Evolutionary conservation across 1,284 basidiomycete genomes (phyloP), one percentile per base, ranked within the genome.

Genomic region (Cerioporus squamosus): DNA sequence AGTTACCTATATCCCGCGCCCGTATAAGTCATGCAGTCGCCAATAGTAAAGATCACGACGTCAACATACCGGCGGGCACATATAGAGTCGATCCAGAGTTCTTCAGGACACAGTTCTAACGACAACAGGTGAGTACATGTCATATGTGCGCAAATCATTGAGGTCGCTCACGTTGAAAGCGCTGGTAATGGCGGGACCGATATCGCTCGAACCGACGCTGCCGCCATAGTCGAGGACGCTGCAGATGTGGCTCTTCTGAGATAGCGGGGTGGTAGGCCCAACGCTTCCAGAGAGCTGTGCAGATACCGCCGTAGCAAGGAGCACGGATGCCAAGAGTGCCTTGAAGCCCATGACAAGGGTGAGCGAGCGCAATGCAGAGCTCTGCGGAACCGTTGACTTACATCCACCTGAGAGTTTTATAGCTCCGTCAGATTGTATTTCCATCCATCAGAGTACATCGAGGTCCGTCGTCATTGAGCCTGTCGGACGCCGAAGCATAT

Each of bases 141-240:
- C 8, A 24, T 10, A 5, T n/a, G 17, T 18, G 8, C 40, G 6
- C 14, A 17, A 43, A 15, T n/a, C 1, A 36, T 36, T 36, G 5
- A 36, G 33, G 3, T 36, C 1, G 45, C 60, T 10, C 39, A 66
- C 63, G 26, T 59, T 70, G 65, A 72, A 75, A 10, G 74, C 71
- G 51, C 49, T 67, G 5, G 62, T 59, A 44, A 75, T 75, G 1
- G 74, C 73, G 44, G 74, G 74, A 0, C 74, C 74, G 46, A 74
- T 74, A 49, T 75, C 73, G 52, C 60, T 66, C 31, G 71, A 72
- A 20, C 73, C 73, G 42, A 73, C 57, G 10, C 50, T 51, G 1
- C 73, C 73, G 0, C 73, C 73, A 55, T 72, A 74, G 57, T 71
- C 60, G 31, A 74, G 67, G 2, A 74, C 72, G 50, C 68, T 74